These are phyloP conservation scores for Tieghemostelium lacteum DNA, from an alignment of 78 protist genomes.

Conservation along the genomic window DNA sequence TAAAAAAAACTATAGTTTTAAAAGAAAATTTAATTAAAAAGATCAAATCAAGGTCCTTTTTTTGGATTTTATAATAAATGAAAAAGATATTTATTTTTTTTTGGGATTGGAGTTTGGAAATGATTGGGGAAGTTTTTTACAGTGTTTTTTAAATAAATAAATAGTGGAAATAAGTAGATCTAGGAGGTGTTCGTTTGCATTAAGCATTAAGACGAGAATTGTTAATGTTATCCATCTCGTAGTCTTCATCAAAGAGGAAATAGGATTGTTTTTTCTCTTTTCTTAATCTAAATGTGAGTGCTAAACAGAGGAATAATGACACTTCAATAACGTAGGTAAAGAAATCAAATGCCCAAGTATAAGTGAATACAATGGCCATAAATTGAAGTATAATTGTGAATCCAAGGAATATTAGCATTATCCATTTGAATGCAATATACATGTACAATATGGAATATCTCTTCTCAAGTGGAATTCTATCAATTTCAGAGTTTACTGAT, in stretches of 20 bases:
- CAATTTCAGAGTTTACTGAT: too few relatives aligned
- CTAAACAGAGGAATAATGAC: slow-evolving; percentile 22
- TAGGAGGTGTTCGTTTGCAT: too few relatives aligned
- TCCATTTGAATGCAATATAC: slow-evolving; percentile 64
- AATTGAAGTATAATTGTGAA: slow-evolving; percentile 12
- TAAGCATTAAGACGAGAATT: too few relatives aligned
- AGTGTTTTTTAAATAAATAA: too few relatives aligned
- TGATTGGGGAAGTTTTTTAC: too few relatives aligned
- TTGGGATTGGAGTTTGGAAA: too few relatives aligned
- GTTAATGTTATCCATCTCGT: background rate
- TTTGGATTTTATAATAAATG: too few relatives aligned
- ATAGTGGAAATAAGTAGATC: too few relatives aligned
- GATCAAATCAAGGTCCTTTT: too few relatives aligned
- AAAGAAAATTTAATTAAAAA: too few relatives aligned
- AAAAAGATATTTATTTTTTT: too few relatives aligned
- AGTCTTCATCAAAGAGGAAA: slow-evolving; percentile 48
- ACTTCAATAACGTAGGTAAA: background rate
- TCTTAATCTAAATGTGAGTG: slow-evolving; percentile 25
- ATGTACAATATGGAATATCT: background rate
- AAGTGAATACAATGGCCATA: background rate
- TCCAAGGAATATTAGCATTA: slow-evolving; percentile 19
- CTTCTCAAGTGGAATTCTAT: background rate
- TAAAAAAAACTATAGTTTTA: too few relatives aligned
- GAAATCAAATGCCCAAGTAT: slow-evolving; percentile 24
- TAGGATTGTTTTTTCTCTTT: slow-evolving; percentile 7